phyloP scores from a whole-genome alignment of 106 monocot species.

The Dendrobium chrysotoxum region DNA sequence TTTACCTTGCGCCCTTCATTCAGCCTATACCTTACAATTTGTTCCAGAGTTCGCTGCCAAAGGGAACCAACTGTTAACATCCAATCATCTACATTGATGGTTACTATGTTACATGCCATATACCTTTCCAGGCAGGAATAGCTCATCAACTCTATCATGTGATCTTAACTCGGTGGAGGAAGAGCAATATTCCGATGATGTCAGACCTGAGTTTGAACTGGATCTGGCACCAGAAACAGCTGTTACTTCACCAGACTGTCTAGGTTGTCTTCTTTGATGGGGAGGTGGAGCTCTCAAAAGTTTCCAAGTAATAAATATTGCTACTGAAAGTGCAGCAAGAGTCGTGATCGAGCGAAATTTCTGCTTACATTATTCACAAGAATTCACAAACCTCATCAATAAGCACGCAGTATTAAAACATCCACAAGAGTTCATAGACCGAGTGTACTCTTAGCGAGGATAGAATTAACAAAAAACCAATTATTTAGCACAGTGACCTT shows the following conservation, averaged over 20 bases:
- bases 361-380: slow-evolving; percentile 19
- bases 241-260: slow-evolving; percentile 14
- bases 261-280: slow-evolving; percentile 41
- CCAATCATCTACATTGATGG: neutral
- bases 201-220: slow-evolving; percentile 16
- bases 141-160: slow-evolving; percentile 45
- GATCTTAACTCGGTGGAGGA: slow-evolving; percentile 37
- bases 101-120: slow-evolving; percentile 1
- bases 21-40: slow-evolving; percentile 51
- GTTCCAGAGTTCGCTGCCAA: slow-evolving; percentile 52
- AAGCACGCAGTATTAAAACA: neutral
- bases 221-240: slow-evolving; percentile 21
- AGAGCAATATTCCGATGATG: slow-evolving; percentile 28
- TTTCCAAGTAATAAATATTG: slow-evolving; percentile 54
- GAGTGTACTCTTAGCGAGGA: neutral
- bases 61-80: slow-evolving; percentile 1
- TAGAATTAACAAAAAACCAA: neutral
- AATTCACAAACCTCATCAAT: neutral
- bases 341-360: slow-evolving; percentile 43
- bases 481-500: neutral
- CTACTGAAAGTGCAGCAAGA: slow-evolving; percentile 41
- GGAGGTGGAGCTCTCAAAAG: slow-evolving; percentile 44
- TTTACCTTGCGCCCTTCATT: slow-evolving; percentile 57
- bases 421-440: neutral
- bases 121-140: slow-evolving; percentile 52